These are phyloP conservation scores for Grosmannia clavigera DNA, from an alignment of 2,329 filamentous ascomycete genomes.

Conservation along the genomic window DNA sequence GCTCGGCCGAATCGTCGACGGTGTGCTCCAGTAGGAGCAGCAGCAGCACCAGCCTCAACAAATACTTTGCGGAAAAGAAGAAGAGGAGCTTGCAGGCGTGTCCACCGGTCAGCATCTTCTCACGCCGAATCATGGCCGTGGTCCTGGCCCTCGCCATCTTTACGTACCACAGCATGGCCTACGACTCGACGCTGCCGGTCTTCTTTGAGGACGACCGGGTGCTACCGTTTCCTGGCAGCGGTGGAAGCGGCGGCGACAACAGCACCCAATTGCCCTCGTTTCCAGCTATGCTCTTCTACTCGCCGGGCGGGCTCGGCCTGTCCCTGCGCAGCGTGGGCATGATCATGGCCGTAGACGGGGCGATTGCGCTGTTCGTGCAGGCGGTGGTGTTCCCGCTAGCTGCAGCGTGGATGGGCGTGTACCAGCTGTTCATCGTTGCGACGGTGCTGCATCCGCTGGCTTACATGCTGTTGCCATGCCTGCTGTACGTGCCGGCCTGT, in stretches of 20 bases:
- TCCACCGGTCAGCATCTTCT: slow-evolving; percentile 29
- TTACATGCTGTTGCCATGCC: slow-evolving; percentile 46
- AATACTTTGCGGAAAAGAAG: slow-evolving; percentile 10
- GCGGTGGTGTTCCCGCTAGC: slow-evolving; percentile 53
- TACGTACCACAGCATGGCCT: slow-evolving; percentile 92
- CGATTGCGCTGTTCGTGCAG: slow-evolving; percentile 62
- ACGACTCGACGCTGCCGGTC: slow-evolving; percentile 82
- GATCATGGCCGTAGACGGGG: slow-evolving; percentile 39
- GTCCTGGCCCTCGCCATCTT: slow-evolving; percentile 78
- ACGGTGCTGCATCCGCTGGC: slow-evolving; percentile 48
- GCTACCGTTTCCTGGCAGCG: slow-evolving; percentile 20
- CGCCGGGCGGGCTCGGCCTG: slow-evolving; percentile 49
- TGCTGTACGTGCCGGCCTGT: slow-evolving; percentile 39
- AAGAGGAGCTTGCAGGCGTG: slow-evolving; percentile 5
- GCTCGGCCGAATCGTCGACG: not conserved
- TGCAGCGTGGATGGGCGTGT: slow-evolving; percentile 45
- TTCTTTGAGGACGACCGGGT: slow-evolving; percentile 70
- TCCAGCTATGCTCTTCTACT: slow-evolving; percentile 32
- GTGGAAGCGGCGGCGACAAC: slow-evolving; percentile 9
- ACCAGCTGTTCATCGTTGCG: slow-evolving; percentile 44
- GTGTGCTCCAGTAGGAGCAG: slow-evolving; percentile 10
- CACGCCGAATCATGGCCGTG: slow-evolving; percentile 57
- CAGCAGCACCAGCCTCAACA: not conserved
- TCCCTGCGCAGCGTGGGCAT: slow-evolving; percentile 50
- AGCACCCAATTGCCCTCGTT: slow-evolving; percentile 8